Base-by-base conservation (phyloP, 805 yeast genomes). In the Debaryomyces castellii region DNA sequence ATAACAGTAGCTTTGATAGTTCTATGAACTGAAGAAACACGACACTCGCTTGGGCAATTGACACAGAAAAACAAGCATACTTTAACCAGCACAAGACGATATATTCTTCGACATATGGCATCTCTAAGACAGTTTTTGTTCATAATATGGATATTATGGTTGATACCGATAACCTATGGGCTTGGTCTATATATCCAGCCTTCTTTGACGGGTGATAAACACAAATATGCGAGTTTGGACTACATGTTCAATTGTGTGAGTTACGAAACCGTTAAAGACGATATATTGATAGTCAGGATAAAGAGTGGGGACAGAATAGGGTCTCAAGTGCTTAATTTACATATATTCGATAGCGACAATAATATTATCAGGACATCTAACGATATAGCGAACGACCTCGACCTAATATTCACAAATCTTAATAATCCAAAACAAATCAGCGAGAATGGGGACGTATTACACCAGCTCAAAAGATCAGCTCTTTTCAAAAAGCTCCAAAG, bases 181-280 rank as follows among this genome's bases (percentile, higher is more conserved):
- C 51, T 71, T 14, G 77, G 77, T 4, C 46, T 71, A 51, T 46
- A 55, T 8, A 58, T 72, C 18, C 66, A 66, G 1, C 74, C 77
- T 2, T 52, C 63, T 7, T 55, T 54, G 30, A 55, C 52, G 1
- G 73, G 71, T 3, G 68, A 67, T 46, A 41, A 44, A n/a, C 48
- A 48, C 33, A 58, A 57, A 27, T 56, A 60, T 46, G 62, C 73
- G n/a, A 56, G 69, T 25, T 41, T 58, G 23, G 41, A 57, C 28
- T 60, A 69, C 52, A 52, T 71, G 32, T 45, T 52, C 36, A 62
- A 70, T 48, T 72, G 77, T 54, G 46, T 72, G 11, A 60, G 64
- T 32, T 72, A 72, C 51, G 52, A 56, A 10, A 67, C 74, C 6
- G 60, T 60, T 24, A 55, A 61, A 33, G 66, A 71, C 51, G 77